Conservation (phyloP, 2,329 filamentous ascomycete species). For the Apiospora marii region DNA sequence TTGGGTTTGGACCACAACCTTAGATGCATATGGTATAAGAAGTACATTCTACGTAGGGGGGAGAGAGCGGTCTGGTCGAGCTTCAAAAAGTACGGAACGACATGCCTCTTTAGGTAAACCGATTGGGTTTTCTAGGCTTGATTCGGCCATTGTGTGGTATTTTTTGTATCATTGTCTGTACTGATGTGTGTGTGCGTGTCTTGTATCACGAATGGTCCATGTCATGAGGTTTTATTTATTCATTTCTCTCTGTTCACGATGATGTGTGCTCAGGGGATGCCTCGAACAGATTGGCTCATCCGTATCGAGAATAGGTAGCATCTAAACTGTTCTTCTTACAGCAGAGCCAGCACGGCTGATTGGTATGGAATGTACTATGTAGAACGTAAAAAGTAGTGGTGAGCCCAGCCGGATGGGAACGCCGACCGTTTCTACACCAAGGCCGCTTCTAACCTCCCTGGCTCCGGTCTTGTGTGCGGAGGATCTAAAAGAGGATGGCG, state of each 20-base stretch:
- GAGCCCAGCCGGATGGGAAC: constrained; percentile 16
- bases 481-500: neutral
- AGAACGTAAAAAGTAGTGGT: neutral
- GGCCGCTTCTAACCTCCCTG: constrained; percentile 5
- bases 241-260: neutral
- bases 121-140: neutral
- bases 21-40: constrained; percentile 13
- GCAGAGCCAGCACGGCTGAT: neutral
- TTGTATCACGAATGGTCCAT: neutral
- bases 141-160: neutral
- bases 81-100: constrained; percentile 2
- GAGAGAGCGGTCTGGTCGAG: constrained; percentile 4
- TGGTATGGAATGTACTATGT: neutral
- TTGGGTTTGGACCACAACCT: constrained; percentile 17
- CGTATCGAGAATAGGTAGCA: constrained; percentile 4
- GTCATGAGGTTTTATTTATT: neutral
- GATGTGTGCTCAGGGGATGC: neutral
- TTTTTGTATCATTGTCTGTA: neutral
- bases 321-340: neutral
- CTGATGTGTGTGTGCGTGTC: neutral
- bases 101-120: constrained; percentile 19
- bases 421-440: constrained; percentile 12
- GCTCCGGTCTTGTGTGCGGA: neutral
- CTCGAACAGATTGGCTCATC: neutral
- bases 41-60: neutral